Base-by-base conservation (phyloP, 345 rosid species). In the Firmiana major region DNA sequence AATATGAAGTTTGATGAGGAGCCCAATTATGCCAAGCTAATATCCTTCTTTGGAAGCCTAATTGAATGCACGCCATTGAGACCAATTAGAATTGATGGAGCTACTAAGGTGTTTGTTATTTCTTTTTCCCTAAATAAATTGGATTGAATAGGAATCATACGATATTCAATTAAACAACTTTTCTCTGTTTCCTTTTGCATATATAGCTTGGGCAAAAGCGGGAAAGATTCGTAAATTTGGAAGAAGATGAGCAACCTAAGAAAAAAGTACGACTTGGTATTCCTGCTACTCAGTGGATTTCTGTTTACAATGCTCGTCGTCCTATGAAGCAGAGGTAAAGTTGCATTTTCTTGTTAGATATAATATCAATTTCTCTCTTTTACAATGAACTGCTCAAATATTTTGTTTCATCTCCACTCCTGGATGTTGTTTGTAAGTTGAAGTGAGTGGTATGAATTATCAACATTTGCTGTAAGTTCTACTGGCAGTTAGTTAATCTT, bases 11-110 rank as follows among this genome's bases (percentile, higher is more conserved):
- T 92, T 81, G 94, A 93, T 49, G 99, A 96, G 83, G 94, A 91
- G 81, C 99, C 97, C 64, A 87, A 96, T 81, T 96, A 96, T 84
- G 95, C 97, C 54, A 96, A 92, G 83, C 86, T 92, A 75, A 88
- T 93, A 77, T 90, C 97, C 6, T 81, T 92, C 53, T 93, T 92
- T 79, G 98, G 92, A 71, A 83, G 87, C 79, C 81, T 92, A 42
- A 90, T 92, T 72, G 96, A 88, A 75, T 91, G 90, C 81, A 84
- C 85, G 43, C 84, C 84, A 74, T 72, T 83, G 57, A 90, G 97
- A 81, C 98, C 99, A 65, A 86, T 96, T 77, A 88, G 93, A 89
- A 96, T 91, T n/a, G 97, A 96, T 67, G 99, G 97, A 81, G 99
- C 99, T 78, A 86, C 88, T 62, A 93, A 95, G 98, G 99, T 95